A percentile compares a stretch with the other conserved stretches of the same genome.
Evolutionary conservation across 768 basidiomycete species (phyloP).

Genomic region (Vararia minispora): DNA sequence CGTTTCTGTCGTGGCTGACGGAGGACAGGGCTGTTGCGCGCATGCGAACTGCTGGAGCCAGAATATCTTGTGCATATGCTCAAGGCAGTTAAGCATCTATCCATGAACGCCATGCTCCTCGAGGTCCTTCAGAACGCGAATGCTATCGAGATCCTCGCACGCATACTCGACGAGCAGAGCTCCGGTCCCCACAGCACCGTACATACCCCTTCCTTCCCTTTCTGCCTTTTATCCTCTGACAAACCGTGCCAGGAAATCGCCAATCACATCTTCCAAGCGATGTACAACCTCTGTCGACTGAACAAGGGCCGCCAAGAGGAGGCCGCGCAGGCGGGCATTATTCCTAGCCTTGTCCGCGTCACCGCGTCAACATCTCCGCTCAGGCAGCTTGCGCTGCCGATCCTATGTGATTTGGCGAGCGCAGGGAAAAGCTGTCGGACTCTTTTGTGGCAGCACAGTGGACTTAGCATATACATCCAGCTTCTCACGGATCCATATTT

Average conservation of each 20-base stretch:
- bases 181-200: slow-evolving; percentile 75
- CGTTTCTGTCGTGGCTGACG: neutral
- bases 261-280: slow-evolving; percentile 95
- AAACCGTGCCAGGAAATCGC: slow-evolving; percentile 67
- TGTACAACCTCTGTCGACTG: slow-evolving; percentile 91
- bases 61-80: slow-evolving; percentile 82
- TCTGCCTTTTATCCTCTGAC: neutral
- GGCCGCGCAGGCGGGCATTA: slow-evolving; percentile 90
- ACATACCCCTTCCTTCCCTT: slow-evolving; percentile 18
- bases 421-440: slow-evolving; percentile 90
- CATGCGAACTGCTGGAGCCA: slow-evolving; percentile 80
- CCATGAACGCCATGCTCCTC: slow-evolving; percentile 83
- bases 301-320: slow-evolving; percentile 95
- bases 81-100: slow-evolving; percentile 92
- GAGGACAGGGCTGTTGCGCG: slow-evolving; percentile 67
- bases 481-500: slow-evolving; percentile 81
- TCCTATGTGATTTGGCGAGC: slow-evolving; percentile 91
- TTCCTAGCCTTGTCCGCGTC: slow-evolving; percentile 83
- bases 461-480: slow-evolving; percentile 69
- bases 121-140: slow-evolving; percentile 96
- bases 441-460: slow-evolving; percentile 88
- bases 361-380: slow-evolving; percentile 84
- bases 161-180: slow-evolving; percentile 71
- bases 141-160: slow-evolving; percentile 83
- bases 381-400: slow-evolving; percentile 94